phyloP scores from a whole-genome alignment of 768 basidiomycete genomes.

The Tulasnella sp. region DNA sequence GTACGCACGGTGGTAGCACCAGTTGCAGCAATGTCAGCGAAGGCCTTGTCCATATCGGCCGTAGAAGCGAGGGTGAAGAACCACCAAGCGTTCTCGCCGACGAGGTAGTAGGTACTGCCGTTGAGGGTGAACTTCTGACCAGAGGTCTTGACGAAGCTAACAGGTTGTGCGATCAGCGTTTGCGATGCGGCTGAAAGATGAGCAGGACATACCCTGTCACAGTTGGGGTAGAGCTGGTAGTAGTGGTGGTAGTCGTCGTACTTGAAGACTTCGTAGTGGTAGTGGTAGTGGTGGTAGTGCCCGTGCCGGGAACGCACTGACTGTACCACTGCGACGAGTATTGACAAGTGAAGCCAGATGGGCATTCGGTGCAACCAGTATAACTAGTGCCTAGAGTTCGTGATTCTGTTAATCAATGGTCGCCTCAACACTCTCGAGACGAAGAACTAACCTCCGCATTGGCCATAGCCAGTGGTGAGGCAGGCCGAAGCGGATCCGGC shows the following conservation, averaged over 20 bases:
- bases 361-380: constrained; percentile 9
- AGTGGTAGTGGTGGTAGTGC: constrained; percentile 16
- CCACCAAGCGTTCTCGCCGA: constrained; percentile 61
- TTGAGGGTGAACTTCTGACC: constrained; percentile 58
- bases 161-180: constrained; percentile 31
- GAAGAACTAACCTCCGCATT: background rate
- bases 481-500: background rate
- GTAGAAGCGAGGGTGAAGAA: constrained; percentile 54
- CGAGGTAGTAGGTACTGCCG: constrained; percentile 42
- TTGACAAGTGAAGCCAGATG: background rate
- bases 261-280: constrained; percentile 12
- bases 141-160: constrained; percentile 51
- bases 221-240: background rate
- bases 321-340: background rate
- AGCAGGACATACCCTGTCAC: background rate
- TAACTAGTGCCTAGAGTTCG: background rate
- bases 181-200: constrained; percentile 18
- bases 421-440: background rate
- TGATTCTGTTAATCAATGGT: background rate
- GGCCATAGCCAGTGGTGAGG: background rate
- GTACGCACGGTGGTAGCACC: constrained; percentile 61
- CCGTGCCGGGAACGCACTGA: constrained; percentile 11
- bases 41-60: constrained; percentile 56
- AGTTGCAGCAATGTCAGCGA: constrained; percentile 54
- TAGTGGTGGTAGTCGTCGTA: background rate